These are phyloP conservation scores for Pyrenula massariospora DNA, from an alignment of 495 filamentous ascomycete species.

Conservation along the genomic window DNA sequence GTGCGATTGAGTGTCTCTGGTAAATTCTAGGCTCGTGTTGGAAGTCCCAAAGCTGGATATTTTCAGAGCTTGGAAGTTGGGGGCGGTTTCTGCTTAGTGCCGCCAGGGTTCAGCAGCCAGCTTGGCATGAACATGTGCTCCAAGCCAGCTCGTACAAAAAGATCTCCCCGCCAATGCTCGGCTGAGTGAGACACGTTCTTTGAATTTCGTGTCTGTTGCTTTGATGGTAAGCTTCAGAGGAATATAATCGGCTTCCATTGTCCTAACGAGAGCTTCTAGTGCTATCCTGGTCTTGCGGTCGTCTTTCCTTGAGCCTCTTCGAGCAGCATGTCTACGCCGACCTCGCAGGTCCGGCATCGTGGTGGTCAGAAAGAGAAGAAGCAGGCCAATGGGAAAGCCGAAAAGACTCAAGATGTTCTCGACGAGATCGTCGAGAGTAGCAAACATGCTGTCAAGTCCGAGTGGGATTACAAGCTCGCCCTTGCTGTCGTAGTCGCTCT, in stretches of 20 bases:
- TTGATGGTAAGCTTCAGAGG: not conserved
- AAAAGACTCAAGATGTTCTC: not conserved
- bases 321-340: slow-evolving; percentile 15
- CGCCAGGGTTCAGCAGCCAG: not conserved
- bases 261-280: not conserved
- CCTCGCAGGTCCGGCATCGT: slow-evolving; percentile 39
- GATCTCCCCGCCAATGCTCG: not conserved
- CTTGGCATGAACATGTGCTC: not conserved
- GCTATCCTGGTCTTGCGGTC: not conserved
- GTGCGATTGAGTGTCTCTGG: no score
- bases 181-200: no score
- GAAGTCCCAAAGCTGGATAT: no score
- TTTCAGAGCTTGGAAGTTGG: not conserved
- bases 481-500: slow-evolving; percentile 65
- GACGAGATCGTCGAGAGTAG: not conserved
- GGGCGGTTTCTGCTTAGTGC: not conserved
- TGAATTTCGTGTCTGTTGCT: not conserved
- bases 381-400: slow-evolving; percentile 2
- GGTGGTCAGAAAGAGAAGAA: slow-evolving; percentile 21
- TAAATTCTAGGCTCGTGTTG: no score
- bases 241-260: not conserved
- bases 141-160: not conserved
- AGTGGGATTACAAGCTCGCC: slow-evolving; percentile 80
- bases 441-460: slow-evolving; percentile 22
- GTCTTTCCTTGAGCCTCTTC: not conserved